Conservation (phyloP, 2,329 filamentous ascomycete species). For the Talaromyces funiculosus region DNA sequence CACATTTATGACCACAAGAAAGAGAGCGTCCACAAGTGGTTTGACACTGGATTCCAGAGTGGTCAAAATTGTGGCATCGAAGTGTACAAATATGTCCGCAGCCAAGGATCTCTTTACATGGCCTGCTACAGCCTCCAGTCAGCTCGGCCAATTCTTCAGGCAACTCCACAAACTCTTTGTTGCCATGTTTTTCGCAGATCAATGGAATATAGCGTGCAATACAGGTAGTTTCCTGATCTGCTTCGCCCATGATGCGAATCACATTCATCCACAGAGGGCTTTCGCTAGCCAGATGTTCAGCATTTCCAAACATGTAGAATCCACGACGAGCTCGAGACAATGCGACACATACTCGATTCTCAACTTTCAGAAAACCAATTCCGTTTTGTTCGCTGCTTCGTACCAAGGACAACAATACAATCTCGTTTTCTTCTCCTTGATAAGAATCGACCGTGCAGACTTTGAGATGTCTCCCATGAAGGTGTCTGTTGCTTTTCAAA, state of each 20-base stretch:
- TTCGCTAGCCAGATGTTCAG: constrained; percentile 44
- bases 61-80: constrained; percentile 47
- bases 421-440: constrained; percentile 84
- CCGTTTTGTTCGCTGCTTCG: constrained; percentile 55
- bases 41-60: constrained; percentile 33
- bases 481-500: constrained; percentile 38
- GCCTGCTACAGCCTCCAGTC: constrained; percentile 48
- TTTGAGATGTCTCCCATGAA: constrained; percentile 47
- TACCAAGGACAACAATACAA: constrained; percentile 75
- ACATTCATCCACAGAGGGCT: constrained; percentile 51
- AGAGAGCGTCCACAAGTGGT: constrained; percentile 29
- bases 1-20: constrained; percentile 37
- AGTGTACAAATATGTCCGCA: constrained; percentile 52
- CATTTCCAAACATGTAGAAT: constrained; percentile 81
- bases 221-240: constrained; percentile 24
- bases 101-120: constrained; percentile 40
- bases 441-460: constrained; percentile 83
- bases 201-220: constrained; percentile 55
- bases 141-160: constrained; percentile 25
- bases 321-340: constrained; percentile 68
- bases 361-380: constrained; percentile 69
- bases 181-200: constrained; percentile 56
- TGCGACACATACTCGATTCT: constrained; percentile 58
- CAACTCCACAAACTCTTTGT: constrained; percentile 45
- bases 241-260: constrained; percentile 36